Evolutionary conservation across 2,329 filamentous ascomycete species (phyloP), one percentile per base, ranked within the genome.

Genomic region (Neofusicoccum sp.): DNA sequence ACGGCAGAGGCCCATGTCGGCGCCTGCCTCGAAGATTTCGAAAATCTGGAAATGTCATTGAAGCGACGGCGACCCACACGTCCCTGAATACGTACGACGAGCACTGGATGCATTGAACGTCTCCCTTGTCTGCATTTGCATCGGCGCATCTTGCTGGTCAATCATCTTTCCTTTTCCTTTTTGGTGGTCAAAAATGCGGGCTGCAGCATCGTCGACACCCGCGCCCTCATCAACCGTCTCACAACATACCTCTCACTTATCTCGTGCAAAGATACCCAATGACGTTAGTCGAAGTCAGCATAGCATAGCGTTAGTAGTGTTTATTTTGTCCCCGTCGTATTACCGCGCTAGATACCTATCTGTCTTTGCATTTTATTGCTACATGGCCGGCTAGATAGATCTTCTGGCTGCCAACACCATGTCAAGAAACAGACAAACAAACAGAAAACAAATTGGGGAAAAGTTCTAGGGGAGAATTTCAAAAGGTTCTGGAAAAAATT

Each of bases 201-300:
- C 22, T 22, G 29, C 28, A 3, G 28, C 8, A 34, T 49, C 29
- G 28, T 29, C n/a, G 47, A 28, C 28, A n/a, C 22, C 29, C 37
- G 37, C 37, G 22, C 22, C 22, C 22, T 22, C 37, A 39, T 39
- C 45, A 33, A 14, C 4, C 45, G 16, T 29, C 11, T 31, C 31
- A 29, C 8, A 28, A 45, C 41, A 33, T 14, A 29, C 52, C 29
- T 11, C 29, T 39, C 41, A 11, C 37, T 54, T 34, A 49, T 49
- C 37, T 58, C 14, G 16, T 50, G 61, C 29, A 50, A 63, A 59
- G 61, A 63, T 63, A 63, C 61, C 61, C 61, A 59, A 44, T 59
- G 29, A 63, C 52, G 36, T 59, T 63, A 45, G 14, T 7, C 22
- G n/a, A 31, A 43, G 33, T 49, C 56, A 49, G 34, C 16, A 43